Base-by-base conservation (phyloP, 164 flowering plant species). In the Dillenia turbinata region DNA sequence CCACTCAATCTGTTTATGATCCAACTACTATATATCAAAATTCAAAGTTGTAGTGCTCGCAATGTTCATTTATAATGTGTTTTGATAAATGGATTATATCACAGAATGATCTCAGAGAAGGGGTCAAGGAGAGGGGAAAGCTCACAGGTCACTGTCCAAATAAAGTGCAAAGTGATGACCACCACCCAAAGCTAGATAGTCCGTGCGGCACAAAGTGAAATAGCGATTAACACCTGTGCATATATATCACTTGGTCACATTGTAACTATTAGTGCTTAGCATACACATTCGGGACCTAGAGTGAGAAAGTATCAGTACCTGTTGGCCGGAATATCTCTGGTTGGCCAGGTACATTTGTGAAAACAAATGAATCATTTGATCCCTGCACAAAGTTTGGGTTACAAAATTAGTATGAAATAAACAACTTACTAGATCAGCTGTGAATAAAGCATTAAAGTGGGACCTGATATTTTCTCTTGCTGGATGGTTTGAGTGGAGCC, bases 101-200 rank as follows among this genome's bases (percentile, higher is more conserved):
- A 33, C 6, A 33, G 40, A 33, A 33, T 33, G 40, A 33, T 5
- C 40, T 6, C 40, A 33, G 40, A 44, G 19, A 48, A 60, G 15
- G 54, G n/a, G 24, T 43, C 1, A 54, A 59, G 8, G 19, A 47
- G 48, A 33, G 43, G 47, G 70, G 59, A 64, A 59, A 60, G 63
- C 96, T 88, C 73, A 95, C 97, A 95, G 78, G 65, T 92, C 99
- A 57, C 81, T 75, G 52, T 90, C 99, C 76, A 95, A 72, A 79
- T 92, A 95, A 13, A 95, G 85, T 12, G 99, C 99, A 74, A 95
- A 95, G 66, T 92, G 99, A 66, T 90, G 78, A 54, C 99, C 99
- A 9, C 99, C 99, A 56, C 99, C 99, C 73, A 95, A 51, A 59
- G 99, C 99, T 52, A 95, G 71, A 73, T 77, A 90, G 51, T 90